Evolutionary conservation across 163 green algal genomes (phyloP).

Genomic region (Trebouxiophyceae sp.): DNA sequence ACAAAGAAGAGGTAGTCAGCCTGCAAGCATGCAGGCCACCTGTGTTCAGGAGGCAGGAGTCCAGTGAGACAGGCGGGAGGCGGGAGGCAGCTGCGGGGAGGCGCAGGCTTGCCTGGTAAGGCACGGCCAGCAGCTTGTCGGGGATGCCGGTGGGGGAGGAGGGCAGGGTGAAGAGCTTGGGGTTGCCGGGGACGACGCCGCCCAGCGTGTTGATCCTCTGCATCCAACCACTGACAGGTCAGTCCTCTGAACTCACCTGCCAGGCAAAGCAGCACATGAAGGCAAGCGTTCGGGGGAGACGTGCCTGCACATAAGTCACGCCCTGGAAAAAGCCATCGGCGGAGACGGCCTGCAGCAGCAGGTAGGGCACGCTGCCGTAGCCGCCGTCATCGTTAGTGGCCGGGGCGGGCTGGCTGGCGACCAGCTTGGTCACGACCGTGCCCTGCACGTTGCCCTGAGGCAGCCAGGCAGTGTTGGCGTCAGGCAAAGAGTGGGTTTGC

Average conservation of each 20-base stretch:
- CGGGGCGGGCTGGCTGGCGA: background rate
- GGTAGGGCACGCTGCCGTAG: background rate
- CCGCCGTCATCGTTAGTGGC: background rate
- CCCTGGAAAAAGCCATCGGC: background rate
- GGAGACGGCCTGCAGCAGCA: background rate
- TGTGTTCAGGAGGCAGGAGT: too few species aligned
- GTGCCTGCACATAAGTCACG: background rate
- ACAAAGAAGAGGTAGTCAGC: constrained; percentile 1
- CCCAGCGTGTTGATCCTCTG: background rate
- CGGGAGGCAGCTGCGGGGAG: too few species aligned
- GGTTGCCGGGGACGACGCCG: background rate
- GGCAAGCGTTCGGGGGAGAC: background rate
- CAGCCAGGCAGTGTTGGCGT: too few species aligned
- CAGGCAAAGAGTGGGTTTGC: too few species aligned
- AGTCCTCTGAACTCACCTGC: background rate
- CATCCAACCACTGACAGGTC: too few species aligned
- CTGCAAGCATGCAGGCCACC: too few species aligned
- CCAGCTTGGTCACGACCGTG: too few species aligned
- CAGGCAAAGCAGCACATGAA: too few species aligned
- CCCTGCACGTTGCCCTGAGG: too few species aligned
- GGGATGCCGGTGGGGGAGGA: background rate
- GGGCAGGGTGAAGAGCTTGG: background rate
- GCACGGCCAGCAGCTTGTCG: background rate
- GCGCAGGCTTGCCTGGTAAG: too few species aligned
- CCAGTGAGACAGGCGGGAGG: too few species aligned